phyloP scores from a whole-genome alignment of 192 early-diverging fungal genomes.

The Podila clonocystis region DNA sequence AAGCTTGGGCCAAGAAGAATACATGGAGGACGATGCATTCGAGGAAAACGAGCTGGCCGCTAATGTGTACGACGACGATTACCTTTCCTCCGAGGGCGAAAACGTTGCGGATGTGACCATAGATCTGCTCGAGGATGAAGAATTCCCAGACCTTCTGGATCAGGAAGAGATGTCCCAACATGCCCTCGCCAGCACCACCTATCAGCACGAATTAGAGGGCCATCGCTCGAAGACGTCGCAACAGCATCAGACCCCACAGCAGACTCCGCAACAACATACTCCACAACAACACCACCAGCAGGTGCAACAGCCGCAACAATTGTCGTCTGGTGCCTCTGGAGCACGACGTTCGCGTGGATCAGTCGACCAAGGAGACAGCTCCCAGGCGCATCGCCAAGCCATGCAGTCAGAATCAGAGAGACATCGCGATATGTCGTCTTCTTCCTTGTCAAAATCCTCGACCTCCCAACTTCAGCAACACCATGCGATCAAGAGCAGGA shows the following conservation, averaged over 20 bases:
- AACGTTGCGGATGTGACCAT: conserved; percentile 53
- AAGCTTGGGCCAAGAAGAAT: conserved; percentile 15
- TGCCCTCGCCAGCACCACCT: conserved; percentile 18
- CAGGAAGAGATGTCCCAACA: conserved; percentile 41
- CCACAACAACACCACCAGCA: conserved; percentile 21
- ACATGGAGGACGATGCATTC: conserved; percentile 31
- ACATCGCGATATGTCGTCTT: not conserved
- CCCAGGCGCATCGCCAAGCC: not conserved
- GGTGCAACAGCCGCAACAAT: conserved; percentile 1
- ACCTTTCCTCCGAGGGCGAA: conserved; percentile 41
- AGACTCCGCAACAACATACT: not conserved
- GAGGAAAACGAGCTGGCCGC: conserved; percentile 6
- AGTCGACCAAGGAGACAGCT: not conserved
- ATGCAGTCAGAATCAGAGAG: not conserved
- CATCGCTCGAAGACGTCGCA: not conserved
- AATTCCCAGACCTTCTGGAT: conserved; percentile 30
- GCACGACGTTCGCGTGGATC: not conserved
- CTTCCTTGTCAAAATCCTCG: not conserved
- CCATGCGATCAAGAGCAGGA: not conserved
- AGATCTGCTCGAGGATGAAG: conserved; percentile 42
- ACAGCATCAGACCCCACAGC: conserved; percentile 6
- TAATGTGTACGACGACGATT: conserved; percentile 35
- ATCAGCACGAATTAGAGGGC: conserved; percentile 41
- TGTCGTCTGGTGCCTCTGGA: not conserved
- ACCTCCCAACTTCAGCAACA: not conserved